Evolutionary conservation across 2,329 filamentous ascomycete species (phyloP).

Genomic region (Hypoxylon sp.): DNA sequence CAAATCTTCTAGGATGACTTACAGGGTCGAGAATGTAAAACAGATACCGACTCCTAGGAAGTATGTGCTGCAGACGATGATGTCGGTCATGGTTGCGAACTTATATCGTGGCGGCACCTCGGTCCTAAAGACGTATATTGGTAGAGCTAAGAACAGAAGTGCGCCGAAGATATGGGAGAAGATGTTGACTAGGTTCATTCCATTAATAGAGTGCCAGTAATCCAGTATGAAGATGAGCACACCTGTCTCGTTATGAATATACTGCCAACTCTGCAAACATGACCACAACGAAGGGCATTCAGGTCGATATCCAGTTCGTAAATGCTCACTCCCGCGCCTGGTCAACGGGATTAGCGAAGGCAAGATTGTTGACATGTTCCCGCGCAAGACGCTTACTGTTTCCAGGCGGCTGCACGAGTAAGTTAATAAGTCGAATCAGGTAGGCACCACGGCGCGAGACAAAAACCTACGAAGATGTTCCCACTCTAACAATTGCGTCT

Average conservation of each 20-base stretch:
- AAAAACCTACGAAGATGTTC: slow-evolving; percentile 34
- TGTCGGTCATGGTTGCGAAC: slow-evolving; percentile 56
- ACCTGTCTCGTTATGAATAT: slow-evolving; percentile 58
- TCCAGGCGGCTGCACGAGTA: slow-evolving; percentile 40
- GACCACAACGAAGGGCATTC: slow-evolving; percentile 36
- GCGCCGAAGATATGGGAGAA: slow-evolving; percentile 62
- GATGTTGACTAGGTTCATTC: slow-evolving; percentile 59
- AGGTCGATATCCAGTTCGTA: slow-evolving; percentile 45
- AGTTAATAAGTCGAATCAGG: slow-evolving; percentile 10
- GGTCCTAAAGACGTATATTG: slow-evolving; percentile 56
- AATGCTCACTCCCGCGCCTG: slow-evolving; percentile 46
- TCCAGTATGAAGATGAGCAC: slow-evolving; percentile 10
- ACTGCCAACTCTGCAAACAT: slow-evolving; percentile 52
- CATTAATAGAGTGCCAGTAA: slow-evolving; percentile 4
- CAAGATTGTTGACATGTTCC: neutral
- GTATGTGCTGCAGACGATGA: slow-evolving; percentile 61
- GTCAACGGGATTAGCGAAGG: slow-evolving; percentile 10
- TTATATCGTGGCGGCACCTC: slow-evolving; percentile 57
- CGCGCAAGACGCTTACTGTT: slow-evolving; percentile 38
- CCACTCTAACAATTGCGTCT: slow-evolving; percentile 33
- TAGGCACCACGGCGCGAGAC: neutral
- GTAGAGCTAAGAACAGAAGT: slow-evolving; percentile 58
- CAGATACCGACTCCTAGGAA: slow-evolving; percentile 62
- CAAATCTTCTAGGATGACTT: slow-evolving; percentile 34
- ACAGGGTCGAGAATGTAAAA: slow-evolving; percentile 63